Evolutionary conservation across 1,139 yeast genomes (phyloP).

Genomic region (Pichia sp.): DNA sequence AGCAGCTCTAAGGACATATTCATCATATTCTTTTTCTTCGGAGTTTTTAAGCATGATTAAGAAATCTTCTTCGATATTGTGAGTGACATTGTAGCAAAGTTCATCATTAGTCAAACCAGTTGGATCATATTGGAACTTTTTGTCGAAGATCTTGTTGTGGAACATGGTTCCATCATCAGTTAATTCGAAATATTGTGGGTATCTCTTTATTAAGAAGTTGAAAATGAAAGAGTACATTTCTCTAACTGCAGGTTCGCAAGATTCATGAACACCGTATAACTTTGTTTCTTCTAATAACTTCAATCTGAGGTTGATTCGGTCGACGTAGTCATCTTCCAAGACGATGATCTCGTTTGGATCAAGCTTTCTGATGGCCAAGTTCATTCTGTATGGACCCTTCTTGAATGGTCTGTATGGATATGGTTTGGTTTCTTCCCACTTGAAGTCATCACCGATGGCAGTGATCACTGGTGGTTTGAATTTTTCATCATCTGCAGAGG

Average conservation of each 20-base stretch:
- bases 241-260: conserved; percentile 45
- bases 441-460: conserved; percentile 38
- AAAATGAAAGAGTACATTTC: conserved; percentile 56
- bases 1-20: conserved; percentile 64
- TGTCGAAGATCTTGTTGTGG: conserved; percentile 44
- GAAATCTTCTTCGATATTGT: conserved; percentile 67
- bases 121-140: conserved; percentile 37
- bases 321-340: conserved; percentile 61
- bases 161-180: conserved; percentile 32
- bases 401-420: conserved; percentile 60
- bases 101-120: conserved; percentile 29
- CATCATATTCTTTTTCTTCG: conserved; percentile 41
- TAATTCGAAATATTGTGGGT: conserved; percentile 43
- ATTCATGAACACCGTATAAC: conserved; percentile 43
- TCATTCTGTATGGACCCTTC: conserved; percentile 59
- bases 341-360: conserved; percentile 63
- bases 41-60: conserved; percentile 54
- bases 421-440: conserved; percentile 51
- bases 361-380: conserved; percentile 62
- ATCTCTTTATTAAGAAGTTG: conserved; percentile 49
- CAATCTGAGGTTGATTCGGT: conserved; percentile 43
- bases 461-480: conserved; percentile 21
- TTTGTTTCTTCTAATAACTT: conserved; percentile 43
- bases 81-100: conserved; percentile 43
- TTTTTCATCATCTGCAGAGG: not conserved